phyloP scores from a whole-genome alignment of 176 grass and related monocot genomes.

The Echinochloa phyllopogon region DNA sequence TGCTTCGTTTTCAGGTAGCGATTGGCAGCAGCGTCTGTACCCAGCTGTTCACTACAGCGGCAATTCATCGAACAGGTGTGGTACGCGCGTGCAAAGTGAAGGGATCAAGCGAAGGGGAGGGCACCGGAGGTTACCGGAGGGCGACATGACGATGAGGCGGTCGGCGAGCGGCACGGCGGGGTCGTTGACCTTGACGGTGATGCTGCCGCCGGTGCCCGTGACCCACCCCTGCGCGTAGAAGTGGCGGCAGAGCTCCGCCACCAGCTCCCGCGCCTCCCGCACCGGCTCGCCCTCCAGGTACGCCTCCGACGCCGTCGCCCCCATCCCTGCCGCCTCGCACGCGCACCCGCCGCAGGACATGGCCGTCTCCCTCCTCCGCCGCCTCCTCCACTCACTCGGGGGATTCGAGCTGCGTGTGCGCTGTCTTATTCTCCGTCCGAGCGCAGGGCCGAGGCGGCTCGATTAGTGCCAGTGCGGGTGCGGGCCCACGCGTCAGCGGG shows the following conservation, averaged over 20 bases:
- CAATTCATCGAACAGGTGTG: slow-evolving; percentile 48
- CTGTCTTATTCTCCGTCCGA: neutral
- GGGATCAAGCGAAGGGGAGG: neutral
- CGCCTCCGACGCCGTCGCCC: slow-evolving; percentile 44
- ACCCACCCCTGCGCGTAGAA: slow-evolving; percentile 94
- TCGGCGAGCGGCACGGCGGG: slow-evolving; percentile 58
- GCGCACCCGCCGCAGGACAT: slow-evolving; percentile 38
- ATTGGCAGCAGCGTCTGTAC: neutral
- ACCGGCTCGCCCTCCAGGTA: slow-evolving; percentile 66
- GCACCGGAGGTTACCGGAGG: slow-evolving; percentile 60
- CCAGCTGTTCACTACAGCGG: too few relatives aligned
- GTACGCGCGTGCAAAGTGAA: neutral
- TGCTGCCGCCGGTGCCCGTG: slow-evolving; percentile 77
- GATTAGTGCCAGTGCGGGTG: slow-evolving; percentile 16
- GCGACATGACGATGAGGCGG: slow-evolving; percentile 87
- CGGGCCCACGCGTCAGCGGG: neutral
- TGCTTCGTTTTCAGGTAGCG: neutral
- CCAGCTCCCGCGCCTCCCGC: slow-evolving; percentile 73
- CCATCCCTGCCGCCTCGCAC: slow-evolving; percentile 8
- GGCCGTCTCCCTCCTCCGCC: neutral
- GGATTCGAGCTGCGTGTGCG: neutral
- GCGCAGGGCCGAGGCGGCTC: neutral
- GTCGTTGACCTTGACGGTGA: slow-evolving; percentile 93
- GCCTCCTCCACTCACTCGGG: neutral
- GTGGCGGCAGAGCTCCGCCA: slow-evolving; percentile 88